Evolutionary conservation across 2,329 filamentous ascomycete species (phyloP), one percentile per base, ranked within the genome.

Genomic region (Ophiostoma angusticollis): DNA sequence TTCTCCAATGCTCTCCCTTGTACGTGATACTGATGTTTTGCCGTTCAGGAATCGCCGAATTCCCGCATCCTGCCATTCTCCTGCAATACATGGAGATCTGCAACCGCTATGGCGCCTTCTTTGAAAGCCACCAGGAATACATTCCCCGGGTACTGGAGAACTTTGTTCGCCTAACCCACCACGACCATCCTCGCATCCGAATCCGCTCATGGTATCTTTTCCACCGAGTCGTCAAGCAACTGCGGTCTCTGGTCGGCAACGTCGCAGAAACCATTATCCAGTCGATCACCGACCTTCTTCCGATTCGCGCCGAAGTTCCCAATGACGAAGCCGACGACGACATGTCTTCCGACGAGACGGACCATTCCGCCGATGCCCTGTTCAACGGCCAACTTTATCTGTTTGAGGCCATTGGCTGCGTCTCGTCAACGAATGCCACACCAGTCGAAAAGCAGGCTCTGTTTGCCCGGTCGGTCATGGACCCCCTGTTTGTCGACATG

Each of bases 71-170:
- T 2, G 85, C 87, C 13, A 87, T 95, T 37, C 76, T 95, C 47
- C 68, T 98, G 17, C 86, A 95, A 60, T 98, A 93, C 55, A 95
- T 98, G 87, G 91, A 98, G 58, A 93, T 94, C 25, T 94, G 87
- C 57, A 87, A 94, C 40, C 80, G 91, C 36, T 98, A 98, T 60
- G 84, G 80, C 55, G 74, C 78, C 21, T 93, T 95, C 58, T 96
- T 98, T 55, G 87, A 96, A 54, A 76, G 77, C 40, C 83, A 94
- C 53, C 70, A 78, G 22, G 68, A 80, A 17, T 78, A 84, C 44
- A 93, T 96, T 35, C 84, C 84, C 2, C 80, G 79, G 47, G 85
- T 91, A 1, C 68, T 98, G 30, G 86, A 95, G 53, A 86, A 81
- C 54, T 96, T 98, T 58, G 84, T 98, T 32, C 76, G 79, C 11